A percentile compares a stretch with the other conserved stretches of the same genome.
phyloP scores from a whole-genome alignment of 2,329 filamentous ascomycete species.

The Aspergillus sp. region DNA sequence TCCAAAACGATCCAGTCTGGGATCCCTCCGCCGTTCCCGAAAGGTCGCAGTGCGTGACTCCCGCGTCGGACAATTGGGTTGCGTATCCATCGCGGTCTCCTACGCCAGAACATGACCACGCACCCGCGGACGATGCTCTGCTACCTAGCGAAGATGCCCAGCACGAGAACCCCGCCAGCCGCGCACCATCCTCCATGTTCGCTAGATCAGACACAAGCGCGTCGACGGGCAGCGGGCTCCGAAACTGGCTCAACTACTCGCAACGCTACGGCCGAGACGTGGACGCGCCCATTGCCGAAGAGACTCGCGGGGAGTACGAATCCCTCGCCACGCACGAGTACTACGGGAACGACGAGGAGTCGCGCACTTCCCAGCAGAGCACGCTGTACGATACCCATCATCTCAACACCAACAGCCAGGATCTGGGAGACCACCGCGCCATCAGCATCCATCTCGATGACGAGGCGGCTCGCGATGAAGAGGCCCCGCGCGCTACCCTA shows the following conservation, averaged over 20 bases:
- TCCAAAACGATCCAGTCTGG: conserved; percentile 19
- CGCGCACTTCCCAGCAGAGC: conserved; percentile 9
- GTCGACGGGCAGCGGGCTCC: conserved; percentile 18
- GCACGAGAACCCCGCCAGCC: conserved; percentile 15
- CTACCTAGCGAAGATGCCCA: conserved; percentile 7
- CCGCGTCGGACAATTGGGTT: conserved; percentile 35
- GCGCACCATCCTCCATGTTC: conserved; percentile 27
- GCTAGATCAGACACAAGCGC: conserved; percentile 18
- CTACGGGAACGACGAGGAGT: conserved; percentile 24
- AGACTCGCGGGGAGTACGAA: conserved; percentile 29
- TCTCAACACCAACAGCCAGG: conserved; percentile 14
- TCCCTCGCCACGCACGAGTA: conserved; percentile 26
- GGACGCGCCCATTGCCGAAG: conserved; percentile 22
- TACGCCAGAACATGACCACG: conserved; percentile 14
- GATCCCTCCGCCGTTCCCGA: conserved; percentile 20
- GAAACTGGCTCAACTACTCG: conserved; percentile 26
- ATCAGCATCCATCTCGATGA: conserved; percentile 27
- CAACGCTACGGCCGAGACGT: conserved; percentile 20
- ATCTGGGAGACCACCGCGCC: conserved; percentile 28
- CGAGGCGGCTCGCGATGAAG: conserved; percentile 20
- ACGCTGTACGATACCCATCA: conserved; percentile 16
- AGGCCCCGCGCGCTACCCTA: conserved; percentile 11
- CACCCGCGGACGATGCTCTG: neutral
- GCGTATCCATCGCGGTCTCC: conserved; percentile 26
- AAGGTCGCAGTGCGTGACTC: conserved; percentile 26